Evolutionary conservation across 225 moss, liverwort and hornwort species (phyloP).

Genomic region (Polytrichum formosum): DNA sequence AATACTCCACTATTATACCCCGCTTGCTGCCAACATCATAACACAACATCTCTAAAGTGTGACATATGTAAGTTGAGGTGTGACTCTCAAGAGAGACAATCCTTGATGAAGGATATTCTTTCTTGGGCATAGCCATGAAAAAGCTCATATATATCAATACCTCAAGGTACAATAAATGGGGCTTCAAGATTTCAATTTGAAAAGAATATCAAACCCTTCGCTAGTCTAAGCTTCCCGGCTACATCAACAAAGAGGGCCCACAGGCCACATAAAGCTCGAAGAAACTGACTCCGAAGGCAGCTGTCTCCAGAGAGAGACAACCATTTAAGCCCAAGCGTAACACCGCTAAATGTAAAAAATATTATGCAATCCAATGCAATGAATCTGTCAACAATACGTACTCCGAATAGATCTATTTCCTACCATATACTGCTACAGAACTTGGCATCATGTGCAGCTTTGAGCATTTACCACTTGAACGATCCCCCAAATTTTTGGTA

Average conservation of each 20-base stretch:
- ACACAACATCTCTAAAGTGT: too few species aligned
- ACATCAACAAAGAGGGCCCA: constrained; percentile 37
- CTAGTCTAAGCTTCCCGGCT: constrained; percentile 15
- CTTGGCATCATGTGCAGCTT: constrained; percentile 10
- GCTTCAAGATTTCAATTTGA: too few species aligned
- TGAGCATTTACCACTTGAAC: constrained; percentile 56
- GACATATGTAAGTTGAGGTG: too few species aligned
- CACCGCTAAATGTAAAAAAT: constrained; percentile 1
- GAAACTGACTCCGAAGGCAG: constrained; percentile 30
- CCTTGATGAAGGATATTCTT: too few species aligned
- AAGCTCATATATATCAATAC: too few species aligned
- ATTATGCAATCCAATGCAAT: neutral
- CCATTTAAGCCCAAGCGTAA: constrained; percentile 26
- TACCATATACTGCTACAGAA: constrained; percentile 27
- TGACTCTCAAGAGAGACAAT: too few species aligned
- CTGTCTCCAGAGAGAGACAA: constrained; percentile 13
- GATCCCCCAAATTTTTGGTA: constrained; percentile 50
- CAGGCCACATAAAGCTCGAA: constrained; percentile 34
- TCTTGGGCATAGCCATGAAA: too few species aligned
- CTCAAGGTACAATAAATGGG: too few species aligned
- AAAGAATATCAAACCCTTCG: too few species aligned
- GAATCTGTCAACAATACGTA: constrained; percentile 2
- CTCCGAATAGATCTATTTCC: constrained; percentile 8
- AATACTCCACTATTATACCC: too few species aligned
- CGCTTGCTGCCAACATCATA: too few species aligned